phyloP scores from a whole-genome alignment of 352 stramenopile species.

The Plasmopara viticola region DNA sequence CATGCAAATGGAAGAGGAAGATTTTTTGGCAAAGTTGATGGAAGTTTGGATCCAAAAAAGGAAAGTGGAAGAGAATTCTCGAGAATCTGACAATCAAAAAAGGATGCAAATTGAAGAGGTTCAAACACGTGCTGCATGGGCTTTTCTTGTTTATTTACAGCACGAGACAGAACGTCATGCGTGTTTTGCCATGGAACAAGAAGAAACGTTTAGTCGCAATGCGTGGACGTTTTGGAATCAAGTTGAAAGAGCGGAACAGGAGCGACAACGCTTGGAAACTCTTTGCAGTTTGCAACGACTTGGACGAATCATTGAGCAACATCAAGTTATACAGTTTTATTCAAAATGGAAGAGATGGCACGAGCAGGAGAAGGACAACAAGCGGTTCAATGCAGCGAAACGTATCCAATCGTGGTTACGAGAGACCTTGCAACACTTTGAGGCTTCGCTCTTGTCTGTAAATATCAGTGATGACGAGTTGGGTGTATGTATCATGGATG shows the following conservation, averaged over 20 bases:
- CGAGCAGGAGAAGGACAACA: neutral
- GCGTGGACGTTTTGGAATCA: constrained; percentile 11
- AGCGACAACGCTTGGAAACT: too few species aligned
- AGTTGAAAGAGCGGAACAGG: constrained; percentile 3
- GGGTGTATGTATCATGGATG: constrained; percentile 6
- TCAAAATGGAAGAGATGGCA: constrained; percentile 11
- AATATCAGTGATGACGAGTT: constrained; percentile 17
- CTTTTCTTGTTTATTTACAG: constrained; percentile 5
- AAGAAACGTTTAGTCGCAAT: constrained; percentile 14
- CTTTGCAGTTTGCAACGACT: constrained; percentile 7
- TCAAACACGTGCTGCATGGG: constrained; percentile 8
- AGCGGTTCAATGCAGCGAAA: constrained; percentile 8
- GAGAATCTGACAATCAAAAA: constrained; percentile 2
- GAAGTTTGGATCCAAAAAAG: neutral
- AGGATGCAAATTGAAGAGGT: constrained; percentile 23
- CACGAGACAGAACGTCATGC: constrained; percentile 9
- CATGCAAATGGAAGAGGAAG: constrained; percentile 18
- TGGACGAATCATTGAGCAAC: constrained; percentile 3
- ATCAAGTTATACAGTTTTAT: constrained; percentile 3
- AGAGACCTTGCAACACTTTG: constrained; percentile 1
- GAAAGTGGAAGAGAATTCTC: constrained; percentile 5
- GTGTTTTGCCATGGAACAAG: constrained; percentile 10
- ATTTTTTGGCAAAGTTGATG: neutral
- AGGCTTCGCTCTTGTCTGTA: constrained; percentile 12
- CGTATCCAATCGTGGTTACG: constrained; percentile 24